Conservation (phyloP, 805 yeast genomes). For the Teunomyces pallodes region DNA sequence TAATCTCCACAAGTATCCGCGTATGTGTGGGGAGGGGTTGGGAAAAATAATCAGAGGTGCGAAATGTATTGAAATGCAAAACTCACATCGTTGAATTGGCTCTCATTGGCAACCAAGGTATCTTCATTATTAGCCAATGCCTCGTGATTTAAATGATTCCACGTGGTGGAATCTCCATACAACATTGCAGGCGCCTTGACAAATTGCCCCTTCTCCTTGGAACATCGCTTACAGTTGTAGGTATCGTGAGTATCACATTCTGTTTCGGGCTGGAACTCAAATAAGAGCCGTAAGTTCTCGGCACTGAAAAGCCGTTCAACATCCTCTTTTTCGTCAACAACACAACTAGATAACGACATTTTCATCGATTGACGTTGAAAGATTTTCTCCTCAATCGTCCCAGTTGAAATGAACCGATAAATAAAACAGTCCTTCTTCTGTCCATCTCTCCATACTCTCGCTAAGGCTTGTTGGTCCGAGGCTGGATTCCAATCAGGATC, state of each 20-base stretch:
- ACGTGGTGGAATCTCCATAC: constrained; percentile 95
- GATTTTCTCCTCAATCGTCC: constrained; percentile 94
- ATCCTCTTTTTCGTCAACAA: constrained; percentile 93
- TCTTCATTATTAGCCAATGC: constrained; percentile 70
- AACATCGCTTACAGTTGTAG: constrained; percentile 83
- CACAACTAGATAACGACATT: constrained; percentile 88
- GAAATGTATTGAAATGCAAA: constrained; percentile 94
- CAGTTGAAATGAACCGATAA: constrained; percentile 89
- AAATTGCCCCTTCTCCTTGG: constrained; percentile 46
- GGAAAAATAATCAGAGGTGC: constrained; percentile 39
- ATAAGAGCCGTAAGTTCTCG: constrained; percentile 73
- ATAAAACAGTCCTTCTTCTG: constrained; percentile 96
- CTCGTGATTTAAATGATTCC: constrained; percentile 83
- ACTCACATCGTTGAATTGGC: constrained; percentile 63
- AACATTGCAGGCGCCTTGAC: constrained; percentile 79
- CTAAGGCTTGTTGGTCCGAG: constrained; percentile 95
- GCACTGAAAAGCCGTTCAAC: constrained; percentile 89
- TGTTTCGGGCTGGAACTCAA: constrained; percentile 65
- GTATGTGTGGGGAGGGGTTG: no score
- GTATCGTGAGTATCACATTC: constrained; percentile 91
- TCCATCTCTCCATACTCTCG: constrained; percentile 98
- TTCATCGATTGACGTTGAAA: constrained; percentile 96
- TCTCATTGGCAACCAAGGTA: constrained; percentile 71
- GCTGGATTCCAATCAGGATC: constrained; percentile 99
- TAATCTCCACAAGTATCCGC: neutral